A percentile compares a stretch with the other conserved stretches of the same genome.
phyloP scores from a whole-genome alignment of 1,139 yeast species.

The Blastobotrys illinoisensis region DNA sequence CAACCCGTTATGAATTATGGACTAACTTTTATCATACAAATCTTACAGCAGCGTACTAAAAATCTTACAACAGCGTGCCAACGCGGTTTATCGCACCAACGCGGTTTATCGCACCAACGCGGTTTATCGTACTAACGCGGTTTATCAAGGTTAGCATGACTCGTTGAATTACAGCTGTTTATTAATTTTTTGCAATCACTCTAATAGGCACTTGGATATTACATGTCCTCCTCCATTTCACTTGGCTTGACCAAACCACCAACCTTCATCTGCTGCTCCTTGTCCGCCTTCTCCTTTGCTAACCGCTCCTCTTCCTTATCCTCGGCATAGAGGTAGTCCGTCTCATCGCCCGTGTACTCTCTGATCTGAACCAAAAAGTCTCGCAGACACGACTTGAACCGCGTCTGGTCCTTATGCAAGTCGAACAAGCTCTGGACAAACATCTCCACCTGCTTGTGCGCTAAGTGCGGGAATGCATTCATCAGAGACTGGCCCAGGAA shows the following conservation, averaged over 20 bases:
- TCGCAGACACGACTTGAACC: conserved; percentile 80
- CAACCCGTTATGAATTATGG: neutral
- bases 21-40: neutral
- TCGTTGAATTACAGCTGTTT: too few relatives aligned
- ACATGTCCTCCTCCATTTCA: conserved; percentile 73
- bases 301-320: conserved; percentile 76
- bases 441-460: conserved; percentile 70
- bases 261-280: conserved; percentile 77
- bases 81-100: too few relatives aligned
- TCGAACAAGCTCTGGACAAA: conserved; percentile 70
- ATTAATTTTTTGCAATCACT: too few relatives aligned
- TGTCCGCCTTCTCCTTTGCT: conserved; percentile 64
- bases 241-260: conserved; percentile 95
- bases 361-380: conserved; percentile 96
- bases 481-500: conserved; percentile 77
- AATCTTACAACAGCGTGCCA: too few relatives aligned
- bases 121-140: too few relatives aligned
- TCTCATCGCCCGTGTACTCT: conserved; percentile 84
- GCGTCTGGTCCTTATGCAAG: conserved; percentile 65
- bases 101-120: too few relatives aligned
- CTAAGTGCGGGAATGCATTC: conserved; percentile 87
- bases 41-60: too few relatives aligned
- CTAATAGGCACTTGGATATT: too few relatives aligned
- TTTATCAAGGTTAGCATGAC: too few relatives aligned
- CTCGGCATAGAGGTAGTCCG: conserved; percentile 86